phyloP scores from a whole-genome alignment of 2,329 filamentous ascomycete genomes.

The Diplodia corticola region DNA sequence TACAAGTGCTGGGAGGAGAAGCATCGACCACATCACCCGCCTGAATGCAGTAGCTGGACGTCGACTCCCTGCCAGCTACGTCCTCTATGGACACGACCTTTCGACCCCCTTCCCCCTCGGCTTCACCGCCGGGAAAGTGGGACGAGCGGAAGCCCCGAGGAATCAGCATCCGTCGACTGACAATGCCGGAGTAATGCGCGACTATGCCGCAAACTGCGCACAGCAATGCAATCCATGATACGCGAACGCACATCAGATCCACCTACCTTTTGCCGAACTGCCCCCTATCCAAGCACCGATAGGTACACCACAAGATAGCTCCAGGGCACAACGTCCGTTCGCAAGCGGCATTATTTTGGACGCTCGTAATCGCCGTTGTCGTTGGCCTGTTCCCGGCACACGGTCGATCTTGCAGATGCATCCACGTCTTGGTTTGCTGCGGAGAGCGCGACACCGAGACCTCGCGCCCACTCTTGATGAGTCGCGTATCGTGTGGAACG shows the following conservation, averaged over 20 bases:
- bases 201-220: neutral
- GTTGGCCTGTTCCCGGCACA: neutral
- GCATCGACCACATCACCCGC: neutral
- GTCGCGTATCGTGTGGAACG: conserved; percentile 12
- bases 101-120: neutral
- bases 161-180: neutral
- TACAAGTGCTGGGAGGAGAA: neutral
- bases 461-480: conserved; percentile 9
- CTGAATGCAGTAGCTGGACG: neutral
- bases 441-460: conserved; percentile 2
- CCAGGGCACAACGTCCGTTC: neutral
- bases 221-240: neutral
- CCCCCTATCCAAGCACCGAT: neutral
- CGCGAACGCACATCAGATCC: neutral
- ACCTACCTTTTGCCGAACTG: neutral
- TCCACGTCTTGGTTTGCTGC: neutral
- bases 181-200: neutral
- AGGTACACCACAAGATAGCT: neutral
- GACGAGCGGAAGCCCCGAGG: neutral
- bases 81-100: neutral
- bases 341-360: conserved; percentile 14
- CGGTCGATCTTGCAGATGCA: neutral
- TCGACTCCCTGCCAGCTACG: neutral
- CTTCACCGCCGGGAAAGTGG: conserved; percentile 16
- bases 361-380: neutral